Conservation (phyloP, 371 early-diverging fungal genomes). For the Mucor indicus region DNA sequence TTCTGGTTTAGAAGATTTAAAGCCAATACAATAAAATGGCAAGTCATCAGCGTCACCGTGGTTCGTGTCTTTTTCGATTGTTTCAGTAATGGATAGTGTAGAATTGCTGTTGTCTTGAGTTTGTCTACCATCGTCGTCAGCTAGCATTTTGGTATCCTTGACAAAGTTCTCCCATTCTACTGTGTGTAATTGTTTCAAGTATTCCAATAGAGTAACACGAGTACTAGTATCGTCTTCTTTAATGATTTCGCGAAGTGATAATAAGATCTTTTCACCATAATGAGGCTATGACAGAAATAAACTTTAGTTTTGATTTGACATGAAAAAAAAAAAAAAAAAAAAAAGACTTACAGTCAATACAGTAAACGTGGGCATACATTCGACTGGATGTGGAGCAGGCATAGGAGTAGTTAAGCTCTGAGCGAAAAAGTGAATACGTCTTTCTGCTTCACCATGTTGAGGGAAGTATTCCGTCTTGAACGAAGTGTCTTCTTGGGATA, state of each 20-base stretch:
- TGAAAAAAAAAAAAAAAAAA: not conserved
- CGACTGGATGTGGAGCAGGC: slow-evolving; percentile 80
- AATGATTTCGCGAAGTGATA: slow-evolving; percentile 82
- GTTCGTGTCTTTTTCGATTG: slow-evolving; percentile 17
- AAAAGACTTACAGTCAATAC: slow-evolving; percentile 62
- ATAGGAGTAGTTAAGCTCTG: slow-evolving; percentile 85
- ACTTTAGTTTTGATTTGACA: not conserved
- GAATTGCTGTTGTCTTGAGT: slow-evolving; percentile 15
- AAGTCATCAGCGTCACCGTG: slow-evolving; percentile 59
- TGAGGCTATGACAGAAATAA: slow-evolving; percentile 57
- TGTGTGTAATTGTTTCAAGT: slow-evolving; percentile 80
- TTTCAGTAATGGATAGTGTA: not conserved
- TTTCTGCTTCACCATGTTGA: slow-evolving; percentile 78
- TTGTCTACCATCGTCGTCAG: slow-evolving; percentile 54
- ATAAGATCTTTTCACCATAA: slow-evolving; percentile 84
- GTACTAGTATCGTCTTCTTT: slow-evolving; percentile 82
- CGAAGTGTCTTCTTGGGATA: slow-evolving; percentile 79
- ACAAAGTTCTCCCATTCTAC: slow-evolving; percentile 93
- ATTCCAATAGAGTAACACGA: slow-evolving; percentile 81
- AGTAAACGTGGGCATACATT: slow-evolving; percentile 86
- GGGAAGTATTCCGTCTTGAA: slow-evolving; percentile 79
- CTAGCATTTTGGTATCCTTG: slow-evolving; percentile 80
- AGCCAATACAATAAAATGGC: slow-evolving; percentile 81
- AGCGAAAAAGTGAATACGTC: slow-evolving; percentile 87
- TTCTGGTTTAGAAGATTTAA: slow-evolving; percentile 80